Evolutionary conservation across 164 flowering plant species (phyloP), one percentile per base, ranked within the genome.

Genomic region (Liquidambar formosana): DNA sequence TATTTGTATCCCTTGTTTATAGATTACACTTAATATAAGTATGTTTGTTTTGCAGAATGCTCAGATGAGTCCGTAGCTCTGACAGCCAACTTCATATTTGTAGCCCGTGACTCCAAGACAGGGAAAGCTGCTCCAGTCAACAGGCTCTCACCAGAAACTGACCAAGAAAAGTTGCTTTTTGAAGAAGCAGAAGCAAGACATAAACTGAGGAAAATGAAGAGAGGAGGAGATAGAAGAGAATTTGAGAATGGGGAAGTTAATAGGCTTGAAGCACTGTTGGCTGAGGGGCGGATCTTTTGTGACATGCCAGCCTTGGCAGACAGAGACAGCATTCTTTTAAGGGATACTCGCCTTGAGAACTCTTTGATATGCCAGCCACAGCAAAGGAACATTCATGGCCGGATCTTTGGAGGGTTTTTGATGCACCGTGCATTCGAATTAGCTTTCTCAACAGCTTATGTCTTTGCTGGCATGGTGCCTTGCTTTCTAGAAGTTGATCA

Each of bases 241-340:
- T 43, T 81, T 33, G 82, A 81, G 57, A 81, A 85, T 67, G 88
- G 79, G 58, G 81, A 72, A 49, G 74, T 64, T 1, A 73, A 77
- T 21, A 83, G 86, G 74, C 81, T 88, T 26, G 73, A 81, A 66
- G 78, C 82, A 38, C 76, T 94, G 68, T 79, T 94, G 72, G 80
- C 97, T 4, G 95, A 94, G 79, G 97, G 97, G 16, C 74, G 97
- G 49, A 76, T 94, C 64, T 90, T 91, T 64, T 92, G 92, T 76
- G 97, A 94, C 75, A 86, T 92, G 97, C 99, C 99, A 9, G 97
- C 99, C 64, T 77, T 94, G 73, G 97, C 97, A 59, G 89, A 92
- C 80, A 84, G 99, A 82, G 86, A 94, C 71, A 92, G 91, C 89
- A 94, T 94, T 79, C 89, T 94, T 68, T 72, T 92, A 15, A 82